These are phyloP conservation scores for Dothistroma pini DNA, from an alignment of 2,329 filamentous ascomycete species.

Conservation along the genomic window DNA sequence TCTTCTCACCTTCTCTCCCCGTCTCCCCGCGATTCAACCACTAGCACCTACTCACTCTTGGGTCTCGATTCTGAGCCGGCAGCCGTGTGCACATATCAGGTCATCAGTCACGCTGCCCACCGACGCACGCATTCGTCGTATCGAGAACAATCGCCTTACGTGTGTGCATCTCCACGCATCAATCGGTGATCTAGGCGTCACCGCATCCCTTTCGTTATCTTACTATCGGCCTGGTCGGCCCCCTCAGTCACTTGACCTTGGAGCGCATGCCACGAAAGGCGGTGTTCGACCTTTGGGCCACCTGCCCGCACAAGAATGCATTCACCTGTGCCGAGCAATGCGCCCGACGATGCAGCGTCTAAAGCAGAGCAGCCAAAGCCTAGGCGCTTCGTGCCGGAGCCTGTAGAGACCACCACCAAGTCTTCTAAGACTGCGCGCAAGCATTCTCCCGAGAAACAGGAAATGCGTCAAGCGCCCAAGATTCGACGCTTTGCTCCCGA, in stretches of 20 bases:
- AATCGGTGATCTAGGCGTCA: neutral
- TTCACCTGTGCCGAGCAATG: slow-evolving; percentile 15
- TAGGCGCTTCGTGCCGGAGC: slow-evolving; percentile 32
- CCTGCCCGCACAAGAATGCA: slow-evolving; percentile 19
- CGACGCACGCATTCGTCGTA: neutral
- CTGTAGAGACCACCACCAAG: slow-evolving; percentile 24
- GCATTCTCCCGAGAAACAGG: slow-evolving; percentile 18
- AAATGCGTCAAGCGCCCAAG: slow-evolving; percentile 7
- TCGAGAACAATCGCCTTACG: neutral
- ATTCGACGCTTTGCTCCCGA: slow-evolving; percentile 31
- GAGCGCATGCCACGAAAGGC: slow-evolving; percentile 25
- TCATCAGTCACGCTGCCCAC: neutral
- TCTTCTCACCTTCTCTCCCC: neutral
- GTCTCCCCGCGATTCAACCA: slow-evolving; percentile 1
- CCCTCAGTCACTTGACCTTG: slow-evolving; percentile 5
- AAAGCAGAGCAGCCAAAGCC: slow-evolving; percentile 8
- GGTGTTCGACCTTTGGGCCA: slow-evolving; percentile 18
- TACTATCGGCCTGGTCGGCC: slow-evolving; percentile 30
- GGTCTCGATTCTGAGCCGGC: neutral
- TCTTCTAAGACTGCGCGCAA: slow-evolving; percentile 16
- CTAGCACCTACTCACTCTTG: neutral
- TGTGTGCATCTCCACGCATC: neutral
- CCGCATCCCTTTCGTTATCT: slow-evolving; percentile 1
- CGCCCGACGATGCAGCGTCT: slow-evolving; percentile 12
- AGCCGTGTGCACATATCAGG: neutral